Base-by-base conservation (phyloP, 2,329 filamentous ascomycete genomes). In the Colletotrichum cuscutae region DNA sequence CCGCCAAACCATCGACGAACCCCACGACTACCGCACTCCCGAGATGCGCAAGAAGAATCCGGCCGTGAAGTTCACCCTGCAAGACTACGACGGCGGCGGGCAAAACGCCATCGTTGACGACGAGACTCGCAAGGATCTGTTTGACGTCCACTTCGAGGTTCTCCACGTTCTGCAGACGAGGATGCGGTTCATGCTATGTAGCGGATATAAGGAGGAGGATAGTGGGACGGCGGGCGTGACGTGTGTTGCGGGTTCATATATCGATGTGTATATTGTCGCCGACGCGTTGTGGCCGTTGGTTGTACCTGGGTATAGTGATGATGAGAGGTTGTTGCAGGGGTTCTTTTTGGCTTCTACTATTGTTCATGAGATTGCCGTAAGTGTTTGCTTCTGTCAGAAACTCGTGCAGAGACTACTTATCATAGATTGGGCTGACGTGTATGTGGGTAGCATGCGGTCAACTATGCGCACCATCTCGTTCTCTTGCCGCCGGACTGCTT, bases 1-100 rank as follows among this genome's bases (percentile, higher is more conserved):
- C 65, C 74, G 78, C 63, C 74, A 74, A 8, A 66, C 57, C 54
- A 35, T 81, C 3, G 42, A 73, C 3, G 1, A 5, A 1, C 11
- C 4, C 1, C 62, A 74, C 0, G 78, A 79, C 54, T 42, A 63
- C 13, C 74, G 74, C 64, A 7, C 15, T 35, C 24, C 42, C 5
- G 42, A 42, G 59, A 66, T 24, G 3, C 35, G 35, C 35, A 46
- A 24, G 12, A 26, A 5, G n/a, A 26, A 54, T 4, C 9, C 46
- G 6, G 28, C 28, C 11, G 52, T 46, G n/a, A 32, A 26, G 28
- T 64, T 64, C 15, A 46, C 42, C 4, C 9, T 64, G 19, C 42
- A 19, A 2, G 42, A 46, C 7, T n/a, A 19, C 30, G 42, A 46
- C 19, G 42, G 19, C 1, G 7, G 13, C 42, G 42, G 35, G 5